Conservation (phyloP, 2,329 filamentous ascomycete genomes). For the Diaporthe citrichinensis region DNA sequence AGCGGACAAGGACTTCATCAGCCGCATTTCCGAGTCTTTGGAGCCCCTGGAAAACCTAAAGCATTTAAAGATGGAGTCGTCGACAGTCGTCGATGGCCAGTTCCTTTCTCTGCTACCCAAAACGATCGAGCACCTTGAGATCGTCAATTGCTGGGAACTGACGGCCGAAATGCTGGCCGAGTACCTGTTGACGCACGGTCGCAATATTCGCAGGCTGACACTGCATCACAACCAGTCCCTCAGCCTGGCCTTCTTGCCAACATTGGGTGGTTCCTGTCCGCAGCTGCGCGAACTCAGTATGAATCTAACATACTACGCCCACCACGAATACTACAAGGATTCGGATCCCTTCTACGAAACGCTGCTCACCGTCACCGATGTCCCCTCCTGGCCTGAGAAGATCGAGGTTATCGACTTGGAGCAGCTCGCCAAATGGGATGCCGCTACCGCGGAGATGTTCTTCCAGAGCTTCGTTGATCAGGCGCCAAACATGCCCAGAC, state of each 20-base stretch:
- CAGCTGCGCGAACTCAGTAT: constrained; percentile 78
- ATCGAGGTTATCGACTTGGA: constrained; percentile 81
- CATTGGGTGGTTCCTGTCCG: constrained; percentile 77
- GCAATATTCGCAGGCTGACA: constrained; percentile 75
- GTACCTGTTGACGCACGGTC: constrained; percentile 78
- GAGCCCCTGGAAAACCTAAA: constrained; percentile 72
- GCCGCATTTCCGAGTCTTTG: constrained; percentile 62
- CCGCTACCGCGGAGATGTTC: constrained; percentile 79
- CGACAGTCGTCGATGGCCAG: constrained; percentile 76
- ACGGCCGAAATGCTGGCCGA: constrained; percentile 74
- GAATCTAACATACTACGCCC: constrained; percentile 84
- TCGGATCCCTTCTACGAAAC: constrained; percentile 81
- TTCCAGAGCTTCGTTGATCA: constrained; percentile 83
- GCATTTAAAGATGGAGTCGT: constrained; percentile 81
- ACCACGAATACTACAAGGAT: constrained; percentile 77
- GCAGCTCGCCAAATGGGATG: constrained; percentile 82
- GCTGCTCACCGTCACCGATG: constrained; percentile 73
- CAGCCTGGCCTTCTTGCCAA: constrained; percentile 79
- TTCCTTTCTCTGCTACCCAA: constrained; percentile 79
- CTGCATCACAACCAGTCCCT: constrained; percentile 86
- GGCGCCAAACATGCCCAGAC: constrained; percentile 73
- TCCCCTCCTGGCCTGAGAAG: constrained; percentile 83
- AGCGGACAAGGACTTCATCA: constrained; percentile 50
- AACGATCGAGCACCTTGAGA: constrained; percentile 75
- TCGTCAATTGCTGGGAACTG: constrained; percentile 85